Conservation (phyloP, 2,329 filamentous ascomycete species). For the Pseudogymnoascus destructans region DNA sequence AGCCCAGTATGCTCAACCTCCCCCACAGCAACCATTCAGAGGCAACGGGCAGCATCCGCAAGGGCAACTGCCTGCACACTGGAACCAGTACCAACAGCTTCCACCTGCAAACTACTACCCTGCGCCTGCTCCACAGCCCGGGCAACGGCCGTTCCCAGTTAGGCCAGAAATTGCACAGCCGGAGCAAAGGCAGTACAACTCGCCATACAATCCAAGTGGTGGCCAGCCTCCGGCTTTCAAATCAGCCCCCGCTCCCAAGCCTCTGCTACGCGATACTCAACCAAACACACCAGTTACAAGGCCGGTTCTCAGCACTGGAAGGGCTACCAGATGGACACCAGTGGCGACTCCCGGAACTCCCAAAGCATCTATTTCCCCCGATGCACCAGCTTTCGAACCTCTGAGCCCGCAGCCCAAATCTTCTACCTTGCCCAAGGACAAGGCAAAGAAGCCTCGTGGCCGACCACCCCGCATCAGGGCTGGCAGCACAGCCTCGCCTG, state of each 20-base stretch:
- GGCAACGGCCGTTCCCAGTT: constrained; percentile 6
- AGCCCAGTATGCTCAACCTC: constrained; percentile 1
- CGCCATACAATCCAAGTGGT: constrained; percentile 24
- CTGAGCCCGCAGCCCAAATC: constrained; percentile 39
- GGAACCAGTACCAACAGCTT: constrained; percentile 11
- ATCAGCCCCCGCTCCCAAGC: constrained; percentile 12
- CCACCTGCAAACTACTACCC: constrained; percentile 17
- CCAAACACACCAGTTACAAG: constrained; percentile 21
- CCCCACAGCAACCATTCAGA: constrained; percentile 1
- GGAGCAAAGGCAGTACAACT: constrained; percentile 24
- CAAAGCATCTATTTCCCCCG: constrained; percentile 30
- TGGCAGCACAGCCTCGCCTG: constrained; percentile 22
- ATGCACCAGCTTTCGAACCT: constrained; percentile 43
- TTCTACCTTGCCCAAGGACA: constrained; percentile 19
- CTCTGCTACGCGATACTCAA: constrained; percentile 12
- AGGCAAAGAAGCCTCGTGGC: constrained; percentile 12
- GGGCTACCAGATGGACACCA: constrained; percentile 46
- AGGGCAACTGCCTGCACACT: constrained; percentile 14
- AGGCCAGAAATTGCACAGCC: constrained; percentile 16
- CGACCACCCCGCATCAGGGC: constrained; percentile 17
- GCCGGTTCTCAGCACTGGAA: constrained; percentile 19
- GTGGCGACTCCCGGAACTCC: constrained; percentile 47
- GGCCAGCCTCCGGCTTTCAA: constrained; percentile 14
- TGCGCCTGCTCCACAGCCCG: constrained; percentile 15
- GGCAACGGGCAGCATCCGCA: constrained; percentile 9